These are phyloP conservation scores for Phytophthora boehmeriae DNA, from an alignment of 352 stramenopile genomes.

Conservation along the genomic window DNA sequence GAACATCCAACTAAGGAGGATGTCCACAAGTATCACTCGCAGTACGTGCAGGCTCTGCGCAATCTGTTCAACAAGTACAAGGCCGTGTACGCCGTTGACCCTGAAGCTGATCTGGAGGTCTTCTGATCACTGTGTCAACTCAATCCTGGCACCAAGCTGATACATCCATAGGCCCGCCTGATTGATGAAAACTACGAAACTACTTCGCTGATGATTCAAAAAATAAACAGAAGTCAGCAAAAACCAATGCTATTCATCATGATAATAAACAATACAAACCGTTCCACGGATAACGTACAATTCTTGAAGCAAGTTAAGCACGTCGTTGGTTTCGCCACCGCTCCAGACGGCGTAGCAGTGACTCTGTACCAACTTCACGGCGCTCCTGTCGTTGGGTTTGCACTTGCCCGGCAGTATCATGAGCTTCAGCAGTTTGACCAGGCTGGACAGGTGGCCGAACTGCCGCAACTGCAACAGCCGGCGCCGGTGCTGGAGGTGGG, in stretches of 20 bases:
- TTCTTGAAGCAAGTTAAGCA: slow-evolving; percentile 10
- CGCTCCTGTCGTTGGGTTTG: slow-evolving; percentile 2
- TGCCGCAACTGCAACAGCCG: slow-evolving; percentile 1
- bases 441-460: background rate
- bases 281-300: background rate
- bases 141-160: too few relatives aligned
- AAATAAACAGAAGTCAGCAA: too few relatives aligned
- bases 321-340: slow-evolving; percentile 8
- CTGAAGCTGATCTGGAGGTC: slow-evolving; percentile 52
- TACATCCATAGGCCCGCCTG: too few relatives aligned
- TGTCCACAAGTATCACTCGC: slow-evolving; percentile 87
- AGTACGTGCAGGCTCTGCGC: slow-evolving; percentile 86
- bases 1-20: slow-evolving; percentile 88
- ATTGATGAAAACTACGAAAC: too few relatives aligned
- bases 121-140: slow-evolving; percentile 28
- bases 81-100: slow-evolving; percentile 72
- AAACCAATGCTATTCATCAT: too few relatives aligned
- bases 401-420: background rate
- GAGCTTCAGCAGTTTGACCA: slow-evolving; percentile 10
- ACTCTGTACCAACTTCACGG: slow-evolving; percentile 16
- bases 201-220: too few relatives aligned
- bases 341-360: slow-evolving; percentile 21
- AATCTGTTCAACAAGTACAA: slow-evolving; percentile 90
- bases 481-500: background rate
- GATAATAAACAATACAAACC: background rate